phyloP scores from a whole-genome alignment of 306 rosid species.

The Pterocarpus santalinus region DNA sequence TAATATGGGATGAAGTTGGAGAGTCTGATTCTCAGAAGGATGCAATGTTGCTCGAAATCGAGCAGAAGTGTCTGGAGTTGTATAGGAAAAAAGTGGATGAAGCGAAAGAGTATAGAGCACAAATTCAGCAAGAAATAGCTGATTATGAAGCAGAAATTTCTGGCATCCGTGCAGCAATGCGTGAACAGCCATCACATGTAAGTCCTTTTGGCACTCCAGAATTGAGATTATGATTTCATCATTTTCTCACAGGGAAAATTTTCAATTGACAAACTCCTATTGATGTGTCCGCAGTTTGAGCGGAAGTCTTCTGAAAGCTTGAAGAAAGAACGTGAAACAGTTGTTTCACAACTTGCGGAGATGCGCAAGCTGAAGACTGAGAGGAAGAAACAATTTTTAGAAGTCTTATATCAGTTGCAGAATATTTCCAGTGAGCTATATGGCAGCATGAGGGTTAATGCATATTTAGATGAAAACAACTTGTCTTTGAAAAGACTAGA shows the following conservation, averaged over 20 bases:
- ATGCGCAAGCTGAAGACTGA: conserved; percentile 64
- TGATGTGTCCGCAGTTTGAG: conserved; percentile 57
- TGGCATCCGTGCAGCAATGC: conserved; percentile 61
- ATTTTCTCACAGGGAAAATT: not conserved
- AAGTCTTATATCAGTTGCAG: conserved; percentile 60
- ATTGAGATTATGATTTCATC: conserved; percentile 26
- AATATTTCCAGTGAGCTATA: conserved; percentile 62
- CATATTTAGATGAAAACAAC: conserved; percentile 61
- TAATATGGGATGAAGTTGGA: conserved; percentile 88
- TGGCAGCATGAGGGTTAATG: conserved; percentile 45
- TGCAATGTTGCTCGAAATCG: conserved; percentile 66
- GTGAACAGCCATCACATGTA: conserved; percentile 62
- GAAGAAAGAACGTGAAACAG: conserved; percentile 62
- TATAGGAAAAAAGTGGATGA: conserved; percentile 66
- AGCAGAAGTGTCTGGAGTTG: conserved; percentile 67
- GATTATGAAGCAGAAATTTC: conserved; percentile 65
- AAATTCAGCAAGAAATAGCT: conserved; percentile 62
- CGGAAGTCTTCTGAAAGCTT: conserved; percentile 55
- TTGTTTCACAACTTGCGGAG: conserved; percentile 62
- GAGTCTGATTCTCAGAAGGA: conserved; percentile 64
- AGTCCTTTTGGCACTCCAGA: conserved; percentile 44
- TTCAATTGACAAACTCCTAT: conserved; percentile 30
- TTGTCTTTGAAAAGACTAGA: conserved; percentile 65
- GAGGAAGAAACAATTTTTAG: conserved; percentile 62
- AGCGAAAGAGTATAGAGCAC: conserved; percentile 61